Percentiles rank a stretch among this genome's conserved stretches.
phyloP scores from a whole-genome alignment of 768 basidiomycete species.

The Paxillus involutus region DNA sequence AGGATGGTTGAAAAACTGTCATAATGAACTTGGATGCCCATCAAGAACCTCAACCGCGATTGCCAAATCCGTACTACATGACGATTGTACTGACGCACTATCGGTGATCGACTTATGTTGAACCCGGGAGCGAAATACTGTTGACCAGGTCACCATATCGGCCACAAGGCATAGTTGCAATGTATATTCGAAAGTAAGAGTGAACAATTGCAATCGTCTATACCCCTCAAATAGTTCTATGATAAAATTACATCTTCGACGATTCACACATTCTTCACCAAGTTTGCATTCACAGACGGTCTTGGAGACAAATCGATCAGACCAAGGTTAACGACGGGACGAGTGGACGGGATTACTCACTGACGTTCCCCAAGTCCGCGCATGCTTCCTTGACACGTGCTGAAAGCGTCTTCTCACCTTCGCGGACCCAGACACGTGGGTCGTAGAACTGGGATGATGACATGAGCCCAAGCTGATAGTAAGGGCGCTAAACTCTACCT shows the following conservation, averaged over 20 bases:
- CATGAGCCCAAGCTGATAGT: neutral
- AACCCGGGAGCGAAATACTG: no score
- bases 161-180: no score
- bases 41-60: neutral
- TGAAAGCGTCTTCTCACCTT: slow-evolving; percentile 92
- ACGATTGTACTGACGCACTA: no score
- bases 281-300: slow-evolving; percentile 20
- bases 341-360: slow-evolving; percentile 33
- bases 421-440: slow-evolving; percentile 97
- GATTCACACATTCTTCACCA: neutral
- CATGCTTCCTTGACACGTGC: slow-evolving; percentile 94
- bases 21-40: neutral
- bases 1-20: neutral
- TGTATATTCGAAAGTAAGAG: no score
- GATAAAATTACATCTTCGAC: slow-evolving; percentile 16
- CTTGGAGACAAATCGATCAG: slow-evolving; percentile 3
- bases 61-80: no score
- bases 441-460: slow-evolving; percentile 67
- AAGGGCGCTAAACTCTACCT: slow-evolving; percentile 44
- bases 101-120: no score
- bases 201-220: no score
- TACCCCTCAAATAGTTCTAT: slow-evolving; percentile 10
- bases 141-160: no score
- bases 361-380: slow-evolving; percentile 75
- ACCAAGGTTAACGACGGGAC: neutral